Evolutionary conservation across 371 early-diverging fungal genomes (phyloP), one percentile per base, ranked within the genome.

Genomic region (Apophysomyces variabilis): DNA sequence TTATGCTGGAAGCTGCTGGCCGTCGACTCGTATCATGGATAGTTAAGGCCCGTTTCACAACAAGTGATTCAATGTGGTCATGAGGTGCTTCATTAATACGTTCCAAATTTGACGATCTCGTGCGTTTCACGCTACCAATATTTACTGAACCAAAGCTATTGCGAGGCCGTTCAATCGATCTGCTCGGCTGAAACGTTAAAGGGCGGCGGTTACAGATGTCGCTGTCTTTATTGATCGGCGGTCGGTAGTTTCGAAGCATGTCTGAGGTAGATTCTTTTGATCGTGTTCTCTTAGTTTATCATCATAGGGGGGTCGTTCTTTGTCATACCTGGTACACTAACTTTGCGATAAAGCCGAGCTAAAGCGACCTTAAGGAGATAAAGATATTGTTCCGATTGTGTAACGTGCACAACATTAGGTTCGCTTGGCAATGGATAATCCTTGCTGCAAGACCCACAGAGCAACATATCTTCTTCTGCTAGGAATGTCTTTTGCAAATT

Each of bases 301-400:
- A 44, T 62, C 58, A 14, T 37, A 26, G 3, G 32, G 32, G 14
- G 5, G 18, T 7, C 39, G 32, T 47, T 61, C 11, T 11, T 47
- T 26, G 8, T 50, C 50, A 60, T 67, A 84, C 83, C 77, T 71
- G 77, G 78, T 37, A 77, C 67, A 57, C 78, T 77, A 7, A 93
- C 73, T 62, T 90, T 71, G 12, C 80, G 76, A 65, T 90, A 91
- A 38, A 94, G 79, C 16, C 94, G 81, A 62, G 86, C 82, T 60
- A 95, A 80, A 14, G 94, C 93, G 38, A 92, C 88, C 3, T 89
- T 79, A 67, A 95, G 79, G 38, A 94, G 77, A 70, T 92, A 93
- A 21, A 90, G 87, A 66, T 92, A 95, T 74, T 95, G 93, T 66
- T 93, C 88, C 26, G 95, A 84, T 69, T 92, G 92, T 35, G 95